Base-by-base conservation (phyloP, 768 basidiomycete species). In the Termitomyces sp. region DNA sequence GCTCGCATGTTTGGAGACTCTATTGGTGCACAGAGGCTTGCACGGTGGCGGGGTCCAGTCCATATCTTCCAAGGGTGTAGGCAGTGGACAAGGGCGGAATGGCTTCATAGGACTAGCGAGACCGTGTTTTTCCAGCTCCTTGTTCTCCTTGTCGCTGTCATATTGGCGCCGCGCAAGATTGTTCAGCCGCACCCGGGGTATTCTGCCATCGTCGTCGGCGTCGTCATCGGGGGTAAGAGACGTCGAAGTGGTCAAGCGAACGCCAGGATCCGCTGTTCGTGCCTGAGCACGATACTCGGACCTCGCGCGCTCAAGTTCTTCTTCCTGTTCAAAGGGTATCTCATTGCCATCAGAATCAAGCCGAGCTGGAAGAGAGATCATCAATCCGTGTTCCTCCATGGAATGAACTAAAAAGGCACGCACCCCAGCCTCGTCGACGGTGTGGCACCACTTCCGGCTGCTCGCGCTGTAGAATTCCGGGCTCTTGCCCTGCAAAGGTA, bases 321-420 rank as follows among this genome's bases (percentile, higher is more conserved):
- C 81, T 60, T 88, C 86, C 64, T 85, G 84, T 20, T 83, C 83
- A 0, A 79, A 78, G 2, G 84, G 75, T 57, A 87, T 79, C 66
- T 87, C 85, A 60, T 88, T 82, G 0, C 87, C 87, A 65, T 88
- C 84, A 2, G 78, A 64, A 68, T 82, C 79, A 50, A 82, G 75
- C 40, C 79, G 77, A 38, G 78, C 81, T 81, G 43, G 33, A 56
- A 8, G 36, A 47, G 48, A 59, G 36, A 62, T 32, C 52, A 40
- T 56, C 28, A 66, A 28, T 46, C 3, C 6, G 36, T 26, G 35
- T 55, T 33, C 26, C 18, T 2, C 28, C 30, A 23, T 18, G 20
- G 6, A 43, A 53, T 35, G 33, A 23, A 32, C 13, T 48, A 43
- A 61, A 32, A 32, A 30, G 33, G 23, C 18, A 68, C 77, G 61